A percentile compares a stretch with the other conserved stretches of the same genome.
Conservation (phyloP, 306 rosid species). For the Prunus mume region DNA sequence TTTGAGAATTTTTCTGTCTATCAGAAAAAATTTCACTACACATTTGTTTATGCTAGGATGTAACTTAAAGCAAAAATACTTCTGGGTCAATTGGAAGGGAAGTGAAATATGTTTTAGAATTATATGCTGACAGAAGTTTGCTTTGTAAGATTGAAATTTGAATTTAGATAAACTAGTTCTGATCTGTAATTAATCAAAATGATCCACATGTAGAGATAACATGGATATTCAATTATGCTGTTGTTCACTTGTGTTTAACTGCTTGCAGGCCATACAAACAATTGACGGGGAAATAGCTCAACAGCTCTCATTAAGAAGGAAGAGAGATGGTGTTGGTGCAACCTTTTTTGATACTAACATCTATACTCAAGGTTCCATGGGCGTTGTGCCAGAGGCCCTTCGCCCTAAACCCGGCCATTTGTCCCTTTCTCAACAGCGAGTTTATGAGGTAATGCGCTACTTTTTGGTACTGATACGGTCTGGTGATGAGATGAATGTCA, state of each 20-base stretch:
- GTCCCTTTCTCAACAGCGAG: slow-evolving; percentile 86
- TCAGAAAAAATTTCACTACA: not conserved
- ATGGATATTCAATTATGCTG: not conserved
- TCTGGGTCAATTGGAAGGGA: not conserved
- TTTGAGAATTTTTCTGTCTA: not conserved
- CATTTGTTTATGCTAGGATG: not conserved
- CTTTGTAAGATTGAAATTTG: not conserved
- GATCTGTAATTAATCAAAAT: not conserved
- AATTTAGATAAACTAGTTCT: not conserved
- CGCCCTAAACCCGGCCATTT: slow-evolving; percentile 97
- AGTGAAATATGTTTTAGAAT: not conserved
- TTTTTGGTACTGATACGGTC: not conserved
- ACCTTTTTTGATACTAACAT: slow-evolving; percentile 75
- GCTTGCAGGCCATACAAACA: slow-evolving; percentile 68
- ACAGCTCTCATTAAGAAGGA: slow-evolving; percentile 85
- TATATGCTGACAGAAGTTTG: not conserved
- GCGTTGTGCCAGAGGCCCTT: slow-evolving; percentile 88
- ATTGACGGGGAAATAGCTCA: slow-evolving; percentile 85
- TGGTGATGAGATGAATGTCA: slow-evolving; percentile 8
- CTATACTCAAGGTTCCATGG: slow-evolving; percentile 83
- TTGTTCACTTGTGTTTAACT: not conserved
- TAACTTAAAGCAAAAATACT: not conserved
- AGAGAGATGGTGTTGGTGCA: slow-evolving; percentile 78
- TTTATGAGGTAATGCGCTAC: slow-evolving; percentile 62
- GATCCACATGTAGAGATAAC: not conserved